Evolutionary conservation across 768 basidiomycete species (phyloP).

Genomic region (Cubamyces lactineus): DNA sequence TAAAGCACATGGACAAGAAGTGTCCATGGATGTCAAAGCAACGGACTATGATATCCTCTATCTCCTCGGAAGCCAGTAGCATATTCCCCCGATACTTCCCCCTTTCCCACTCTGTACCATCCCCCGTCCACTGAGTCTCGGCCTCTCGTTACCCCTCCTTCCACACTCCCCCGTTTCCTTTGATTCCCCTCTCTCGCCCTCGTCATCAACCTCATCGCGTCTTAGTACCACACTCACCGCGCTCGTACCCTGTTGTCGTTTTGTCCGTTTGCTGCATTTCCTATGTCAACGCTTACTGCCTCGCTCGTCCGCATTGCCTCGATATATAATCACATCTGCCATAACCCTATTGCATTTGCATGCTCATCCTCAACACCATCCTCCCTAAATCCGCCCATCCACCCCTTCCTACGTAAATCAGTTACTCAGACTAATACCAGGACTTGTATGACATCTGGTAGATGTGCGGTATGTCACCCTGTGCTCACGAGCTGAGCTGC

Average conservation of each 20-base stretch:
- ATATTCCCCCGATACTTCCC: slow-evolving; percentile 19
- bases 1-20: slow-evolving; percentile 20
- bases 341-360: slow-evolving; percentile 19
- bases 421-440: slow-evolving; percentile 12
- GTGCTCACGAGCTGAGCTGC: background rate
- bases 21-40: slow-evolving; percentile 18
- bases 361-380: slow-evolving; percentile 18
- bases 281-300: slow-evolving; percentile 26
- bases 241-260: slow-evolving; percentile 28
- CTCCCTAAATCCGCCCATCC: background rate
- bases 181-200: slow-evolving; percentile 1
- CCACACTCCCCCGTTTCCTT: background rate
- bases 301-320: slow-evolving; percentile 25
- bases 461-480: background rate
- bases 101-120: background rate
- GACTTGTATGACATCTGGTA: slow-evolving; percentile 8
- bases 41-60: slow-evolving; percentile 18
- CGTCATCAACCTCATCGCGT: slow-evolving; percentile 17
- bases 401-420: slow-evolving; percentile 13
- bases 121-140: slow-evolving; percentile 7
- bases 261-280: slow-evolving; percentile 27
- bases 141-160: slow-evolving; percentile 21
- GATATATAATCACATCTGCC: slow-evolving; percentile 24
- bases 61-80: slow-evolving; percentile 23
- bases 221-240: slow-evolving; percentile 19